Evolutionary conservation across 139 green algal genomes (phyloP), one percentile per base, ranked within the genome.

Genomic region (Chlorella sorokiniana): DNA sequence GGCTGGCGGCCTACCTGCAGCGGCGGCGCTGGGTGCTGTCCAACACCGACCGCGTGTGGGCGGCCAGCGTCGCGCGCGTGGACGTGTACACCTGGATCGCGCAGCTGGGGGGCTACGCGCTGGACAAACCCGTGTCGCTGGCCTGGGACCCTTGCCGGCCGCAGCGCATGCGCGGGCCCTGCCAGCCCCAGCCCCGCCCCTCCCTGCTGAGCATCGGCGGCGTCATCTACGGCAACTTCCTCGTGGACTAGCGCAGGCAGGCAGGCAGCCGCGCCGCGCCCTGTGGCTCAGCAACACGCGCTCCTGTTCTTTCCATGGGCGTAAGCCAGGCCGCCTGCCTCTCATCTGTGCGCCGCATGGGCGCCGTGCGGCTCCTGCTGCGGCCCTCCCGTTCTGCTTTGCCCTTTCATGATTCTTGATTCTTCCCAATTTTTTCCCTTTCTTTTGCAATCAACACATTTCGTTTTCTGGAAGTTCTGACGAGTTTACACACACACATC

Each of bases 21-120:
- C 72, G 37, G 25, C 72, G 72, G 1, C 35, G 52, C 33, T 31
- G 18, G 42, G 35, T 79, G 72, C 72, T 79, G 51, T 27, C 38
- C 9, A 4, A n/a, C 1, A 54, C 14, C 10, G 35, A 54, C 5
- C 7, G 23, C 33, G 48, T 8, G 33, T 79, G 72, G 72, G 72
- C 72, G 20, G 51, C 16, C 7, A 41, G 51, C 23, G 72, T 48
- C 22, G 27, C 56, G 25, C 72, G 72, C 1, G 72, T 79, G 72
- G 72, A 79, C 51, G 3, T 67, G 18, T 79, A 68, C 31, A 38
- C 70, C 45, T 77, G 70, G 70, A 40, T 77, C 27, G 16, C 41
- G 44, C 70, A 77, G 70, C 41, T 64, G 44, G 27, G 27, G 25
- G 68, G 41, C 25, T 37, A 2, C 14, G 16, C 25, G 68, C 37